Conservation (phyloP, 768 basidiomycete genomes). For the Mycena indigotica region DNA sequence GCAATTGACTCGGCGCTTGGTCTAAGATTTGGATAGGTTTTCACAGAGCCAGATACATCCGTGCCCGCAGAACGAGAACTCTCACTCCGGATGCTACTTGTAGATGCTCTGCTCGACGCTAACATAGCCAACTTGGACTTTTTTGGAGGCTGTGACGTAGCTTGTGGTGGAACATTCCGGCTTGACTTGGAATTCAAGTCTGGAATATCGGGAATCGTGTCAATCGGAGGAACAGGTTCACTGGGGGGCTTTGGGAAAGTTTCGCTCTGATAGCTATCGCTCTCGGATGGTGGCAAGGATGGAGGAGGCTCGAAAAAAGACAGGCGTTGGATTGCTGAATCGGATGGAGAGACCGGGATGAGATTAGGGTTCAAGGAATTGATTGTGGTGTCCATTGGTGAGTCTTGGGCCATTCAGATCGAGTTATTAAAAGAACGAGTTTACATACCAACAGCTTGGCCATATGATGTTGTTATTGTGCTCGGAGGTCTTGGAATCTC, state of each 20-base stretch:
- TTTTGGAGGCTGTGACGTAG: constrained; percentile 35
- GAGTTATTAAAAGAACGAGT: neutral
- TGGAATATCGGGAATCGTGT: constrained; percentile 57
- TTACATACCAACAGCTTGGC: constrained; percentile 57
- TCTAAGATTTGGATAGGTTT: constrained; percentile 71
- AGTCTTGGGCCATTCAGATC: constrained; percentile 7
- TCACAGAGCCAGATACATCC: constrained; percentile 59
- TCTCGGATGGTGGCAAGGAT: constrained; percentile 49
- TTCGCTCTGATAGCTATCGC: constrained; percentile 38
- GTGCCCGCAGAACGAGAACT: constrained; percentile 60
- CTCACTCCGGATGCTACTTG: constrained; percentile 43
- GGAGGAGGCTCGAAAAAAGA: constrained; percentile 61
- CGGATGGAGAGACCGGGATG: constrained; percentile 67
- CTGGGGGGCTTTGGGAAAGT: constrained; percentile 44
- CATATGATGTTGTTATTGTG: constrained; percentile 62
- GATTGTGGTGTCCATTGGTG: constrained; percentile 8
- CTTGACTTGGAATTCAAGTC: constrained; percentile 54
- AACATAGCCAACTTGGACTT: constrained; percentile 72
- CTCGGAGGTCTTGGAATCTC: constrained; percentile 43
- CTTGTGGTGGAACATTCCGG: constrained; percentile 25
- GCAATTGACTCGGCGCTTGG: constrained; percentile 63
- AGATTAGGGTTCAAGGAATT: constrained; percentile 52
- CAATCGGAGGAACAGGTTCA: constrained; percentile 46
- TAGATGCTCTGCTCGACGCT: constrained; percentile 64
- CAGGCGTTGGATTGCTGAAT: constrained; percentile 63